A percentile compares a stretch with the other conserved stretches of the same genome.
These are phyloP conservation scores for Ganoderma meredithae DNA, from an alignment of 1,284 basidiomycete species.

Conservation along the genomic window DNA sequence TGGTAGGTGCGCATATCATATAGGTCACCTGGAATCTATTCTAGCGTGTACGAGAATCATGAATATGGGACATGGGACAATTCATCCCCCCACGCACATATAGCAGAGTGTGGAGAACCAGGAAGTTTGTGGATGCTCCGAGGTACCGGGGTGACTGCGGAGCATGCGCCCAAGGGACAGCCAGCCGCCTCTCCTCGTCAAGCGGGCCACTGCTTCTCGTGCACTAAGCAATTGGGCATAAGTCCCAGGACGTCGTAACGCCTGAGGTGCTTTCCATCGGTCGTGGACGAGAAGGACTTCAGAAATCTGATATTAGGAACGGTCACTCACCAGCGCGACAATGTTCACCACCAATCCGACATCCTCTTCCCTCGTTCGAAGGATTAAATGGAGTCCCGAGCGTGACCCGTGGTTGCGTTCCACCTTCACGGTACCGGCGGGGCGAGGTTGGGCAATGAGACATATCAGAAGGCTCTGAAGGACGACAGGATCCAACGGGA, in stretches of 20 bases:
- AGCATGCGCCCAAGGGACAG: neutral
- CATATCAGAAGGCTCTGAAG: slow-evolving; percentile 72
- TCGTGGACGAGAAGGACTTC: neutral
- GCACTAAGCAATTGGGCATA: neutral
- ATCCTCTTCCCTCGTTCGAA: slow-evolving; percentile 69
- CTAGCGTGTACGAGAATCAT: too few relatives aligned
- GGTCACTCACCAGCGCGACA: slow-evolving; percentile 58
- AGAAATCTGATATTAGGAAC: neutral
- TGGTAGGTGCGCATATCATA: too few relatives aligned
- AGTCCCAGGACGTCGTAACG: too few relatives aligned
- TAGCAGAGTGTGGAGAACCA: too few relatives aligned
- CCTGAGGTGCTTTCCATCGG: neutral
- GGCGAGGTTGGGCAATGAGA: slow-evolving; percentile 51
- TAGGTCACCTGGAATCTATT: too few relatives aligned
- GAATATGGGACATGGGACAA: neutral
- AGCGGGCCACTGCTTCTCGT: neutral
- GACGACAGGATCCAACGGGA: slow-evolving; percentile 68
- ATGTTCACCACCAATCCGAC: slow-evolving; percentile 60
- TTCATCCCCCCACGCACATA: neutral
- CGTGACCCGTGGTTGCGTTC: slow-evolving; percentile 14
- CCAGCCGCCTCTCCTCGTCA: neutral
- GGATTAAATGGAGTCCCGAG: slow-evolving; percentile 47
- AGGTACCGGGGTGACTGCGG: neutral
- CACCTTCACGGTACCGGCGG: slow-evolving; percentile 20
- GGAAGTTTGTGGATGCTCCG: neutral